phyloP scores from a whole-genome alignment of 768 basidiomycete species.

The Serendipita sp. region DNA sequence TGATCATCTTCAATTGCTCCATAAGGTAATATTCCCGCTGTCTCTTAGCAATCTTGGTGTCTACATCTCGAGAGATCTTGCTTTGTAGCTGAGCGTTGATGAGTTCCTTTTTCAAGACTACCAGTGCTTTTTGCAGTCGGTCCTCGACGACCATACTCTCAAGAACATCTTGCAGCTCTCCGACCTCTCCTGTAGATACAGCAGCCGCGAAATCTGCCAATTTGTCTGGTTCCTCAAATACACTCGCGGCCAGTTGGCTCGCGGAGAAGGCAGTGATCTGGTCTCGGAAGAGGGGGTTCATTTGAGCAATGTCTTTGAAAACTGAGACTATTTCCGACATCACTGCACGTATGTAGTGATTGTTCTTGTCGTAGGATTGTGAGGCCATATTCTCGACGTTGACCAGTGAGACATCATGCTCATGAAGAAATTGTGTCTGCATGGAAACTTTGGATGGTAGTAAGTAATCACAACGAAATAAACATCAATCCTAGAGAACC shows the following conservation, averaged over 20 bases:
- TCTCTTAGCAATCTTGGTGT: conserved; percentile 85
- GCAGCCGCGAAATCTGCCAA: conserved; percentile 96
- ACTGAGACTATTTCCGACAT: conserved; percentile 93
- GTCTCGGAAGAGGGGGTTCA: conserved; percentile 95
- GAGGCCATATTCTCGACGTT: conserved; percentile 71
- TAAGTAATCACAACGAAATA: conserved; percentile 6
- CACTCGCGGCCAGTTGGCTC: conserved; percentile 78
- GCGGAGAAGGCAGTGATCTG: conserved; percentile 95
- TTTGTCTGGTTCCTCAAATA: conserved; percentile 95
- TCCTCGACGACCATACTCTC: conserved; percentile 78
- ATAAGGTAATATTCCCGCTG: conserved; percentile 92
- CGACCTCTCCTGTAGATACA: conserved; percentile 81
- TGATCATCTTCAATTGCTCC: conserved; percentile 93
- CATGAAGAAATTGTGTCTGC: conserved; percentile 74
- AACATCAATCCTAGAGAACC: not conserved
- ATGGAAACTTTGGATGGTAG: conserved; percentile 31
- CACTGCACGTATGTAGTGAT: conserved; percentile 89
- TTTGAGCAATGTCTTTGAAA: conserved; percentile 95
- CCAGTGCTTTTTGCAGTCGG: conserved; percentile 71
- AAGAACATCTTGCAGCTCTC: conserved; percentile 84
- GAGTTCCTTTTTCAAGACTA: conserved; percentile 93
- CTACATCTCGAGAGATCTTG: conserved; percentile 85
- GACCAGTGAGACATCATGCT: conserved; percentile 72
- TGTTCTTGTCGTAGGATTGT: conserved; percentile 76
- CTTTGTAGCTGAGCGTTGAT: conserved; percentile 92